A percentile compares a stretch with the other conserved stretches of the same genome.
These are phyloP conservation scores for Zygoascus flipseniorum DNA, from an alignment of 805 yeast genomes.

Conservation along the genomic window DNA sequence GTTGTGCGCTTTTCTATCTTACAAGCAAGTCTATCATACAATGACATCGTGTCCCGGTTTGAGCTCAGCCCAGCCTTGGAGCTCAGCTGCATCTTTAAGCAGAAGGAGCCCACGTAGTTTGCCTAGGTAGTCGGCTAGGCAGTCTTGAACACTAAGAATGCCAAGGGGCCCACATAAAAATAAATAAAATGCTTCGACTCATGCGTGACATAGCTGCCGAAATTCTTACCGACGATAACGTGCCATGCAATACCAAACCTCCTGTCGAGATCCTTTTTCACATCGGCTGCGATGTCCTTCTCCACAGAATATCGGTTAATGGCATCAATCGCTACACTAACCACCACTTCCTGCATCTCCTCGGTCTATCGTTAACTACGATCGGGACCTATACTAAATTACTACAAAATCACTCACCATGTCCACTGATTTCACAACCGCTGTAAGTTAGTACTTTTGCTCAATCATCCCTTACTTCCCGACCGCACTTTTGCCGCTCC, in stretches of 20 bases:
- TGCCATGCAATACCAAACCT: conserved; percentile 55
- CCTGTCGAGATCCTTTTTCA: conserved; percentile 50
- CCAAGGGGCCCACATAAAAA: conserved; percentile 44
- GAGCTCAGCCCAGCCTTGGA: too few species aligned
- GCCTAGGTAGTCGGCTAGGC: conserved; percentile 24
- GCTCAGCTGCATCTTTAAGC: too few species aligned
- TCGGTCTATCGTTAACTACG: conserved; percentile 3
- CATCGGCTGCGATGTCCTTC: conserved; percentile 47
- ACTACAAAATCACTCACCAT: conserved; percentile 21
- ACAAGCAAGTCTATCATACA: too few species aligned
- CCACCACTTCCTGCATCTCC: conserved; percentile 25
- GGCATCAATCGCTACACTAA: conserved; percentile 36
- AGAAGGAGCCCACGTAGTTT: too few species aligned
- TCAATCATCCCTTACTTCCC: too few species aligned
- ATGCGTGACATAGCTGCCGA: conserved; percentile 57
- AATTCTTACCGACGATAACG: conserved; percentile 51
- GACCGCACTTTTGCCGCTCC: too few species aligned
- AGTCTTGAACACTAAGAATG: conserved; percentile 48
- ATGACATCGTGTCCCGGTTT: too few species aligned
- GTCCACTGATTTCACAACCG: conserved; percentile 25
- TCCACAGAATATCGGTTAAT: conserved; percentile 37
- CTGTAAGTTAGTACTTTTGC: not conserved
- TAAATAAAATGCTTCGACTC: conserved; percentile 45
- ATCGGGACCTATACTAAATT: not conserved
- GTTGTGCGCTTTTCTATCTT: too few species aligned